These are phyloP conservation scores for Penicillium sp. DNA, from an alignment of 2,329 filamentous ascomycete genomes.

Conservation along the genomic window DNA sequence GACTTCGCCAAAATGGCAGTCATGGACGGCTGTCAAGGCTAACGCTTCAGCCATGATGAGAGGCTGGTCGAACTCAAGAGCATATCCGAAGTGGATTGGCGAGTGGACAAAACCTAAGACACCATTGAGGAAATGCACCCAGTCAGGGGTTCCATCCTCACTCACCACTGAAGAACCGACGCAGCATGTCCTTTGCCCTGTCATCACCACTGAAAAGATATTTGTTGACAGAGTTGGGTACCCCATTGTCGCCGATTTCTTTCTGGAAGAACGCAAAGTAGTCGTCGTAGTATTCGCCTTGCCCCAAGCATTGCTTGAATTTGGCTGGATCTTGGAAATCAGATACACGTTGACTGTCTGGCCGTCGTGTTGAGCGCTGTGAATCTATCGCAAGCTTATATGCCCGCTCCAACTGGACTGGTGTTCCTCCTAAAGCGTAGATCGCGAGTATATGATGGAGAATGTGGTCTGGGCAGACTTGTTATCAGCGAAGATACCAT, in stretches of 20 bases:
- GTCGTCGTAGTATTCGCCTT: conserved; percentile 17
- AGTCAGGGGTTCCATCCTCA: not conserved
- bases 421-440: conserved; percentile 23
- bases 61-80: conserved; percentile 19
- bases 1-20: conserved; percentile 10
- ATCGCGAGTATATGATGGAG: conserved; percentile 28
- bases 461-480: conserved; percentile 25
- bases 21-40: conserved; percentile 16
- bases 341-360: conserved; percentile 8
- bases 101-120: conserved; percentile 16
- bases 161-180: conserved; percentile 18
- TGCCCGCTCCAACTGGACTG: conserved; percentile 19
- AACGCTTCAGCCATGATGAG: conserved; percentile 17
- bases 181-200: conserved; percentile 23
- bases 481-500: not conserved
- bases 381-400: conserved; percentile 24
- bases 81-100: conserved; percentile 18
- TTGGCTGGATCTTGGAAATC: conserved; percentile 8
- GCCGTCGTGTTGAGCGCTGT: conserved; percentile 15
- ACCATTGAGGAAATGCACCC: not conserved
- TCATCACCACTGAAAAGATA: conserved; percentile 26
- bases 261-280: conserved; percentile 27
- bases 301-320: conserved; percentile 12
- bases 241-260: conserved; percentile 20
- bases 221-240: conserved; percentile 20